Evolutionary conservation across 768 basidiomycete species (phyloP).

Genomic region (Termitomyces bulborhizus): DNA sequence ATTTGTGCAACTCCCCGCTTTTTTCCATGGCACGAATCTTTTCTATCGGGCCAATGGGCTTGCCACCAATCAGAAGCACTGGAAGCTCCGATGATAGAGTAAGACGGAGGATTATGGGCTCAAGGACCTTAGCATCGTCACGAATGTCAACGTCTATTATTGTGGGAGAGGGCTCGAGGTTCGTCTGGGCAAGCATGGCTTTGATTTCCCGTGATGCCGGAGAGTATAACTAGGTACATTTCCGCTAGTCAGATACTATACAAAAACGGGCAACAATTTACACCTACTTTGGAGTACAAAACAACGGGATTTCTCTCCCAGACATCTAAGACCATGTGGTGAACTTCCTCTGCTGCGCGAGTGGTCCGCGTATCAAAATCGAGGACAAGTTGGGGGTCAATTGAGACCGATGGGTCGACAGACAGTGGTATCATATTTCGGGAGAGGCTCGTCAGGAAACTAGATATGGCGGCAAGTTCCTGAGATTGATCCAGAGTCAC

Average conservation of each 20-base stretch:
- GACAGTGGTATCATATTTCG: slow-evolving; percentile 67
- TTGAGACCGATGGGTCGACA: slow-evolving; percentile 56
- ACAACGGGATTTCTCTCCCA: slow-evolving; percentile 74
- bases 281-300: slow-evolving; percentile 61
- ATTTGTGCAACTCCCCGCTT: slow-evolving; percentile 44
- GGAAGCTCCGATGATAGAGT: slow-evolving; percentile 52
- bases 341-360: slow-evolving; percentile 55
- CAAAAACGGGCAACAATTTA: neutral
- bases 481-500: slow-evolving; percentile 45
- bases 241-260: neutral
- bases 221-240: slow-evolving; percentile 48
- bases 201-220: slow-evolving; percentile 64
- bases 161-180: slow-evolving; percentile 56
- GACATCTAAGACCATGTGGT: slow-evolving; percentile 52
- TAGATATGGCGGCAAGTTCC: slow-evolving; percentile 70
- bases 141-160: slow-evolving; percentile 71
- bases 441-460: slow-evolving; percentile 67
- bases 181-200: slow-evolving; percentile 43
- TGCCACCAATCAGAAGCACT: slow-evolving; percentile 64
- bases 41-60: slow-evolving; percentile 42
- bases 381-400: slow-evolving; percentile 77
- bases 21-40: slow-evolving; percentile 46
- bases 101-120: slow-evolving; percentile 56
- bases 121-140: slow-evolving; percentile 60
- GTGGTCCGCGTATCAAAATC: slow-evolving; percentile 75